Evolutionary conservation across 495 filamentous ascomycete genomes (phyloP), one percentile per base, ranked within the genome.

Genomic region (Penicillium bovifimosum): DNA sequence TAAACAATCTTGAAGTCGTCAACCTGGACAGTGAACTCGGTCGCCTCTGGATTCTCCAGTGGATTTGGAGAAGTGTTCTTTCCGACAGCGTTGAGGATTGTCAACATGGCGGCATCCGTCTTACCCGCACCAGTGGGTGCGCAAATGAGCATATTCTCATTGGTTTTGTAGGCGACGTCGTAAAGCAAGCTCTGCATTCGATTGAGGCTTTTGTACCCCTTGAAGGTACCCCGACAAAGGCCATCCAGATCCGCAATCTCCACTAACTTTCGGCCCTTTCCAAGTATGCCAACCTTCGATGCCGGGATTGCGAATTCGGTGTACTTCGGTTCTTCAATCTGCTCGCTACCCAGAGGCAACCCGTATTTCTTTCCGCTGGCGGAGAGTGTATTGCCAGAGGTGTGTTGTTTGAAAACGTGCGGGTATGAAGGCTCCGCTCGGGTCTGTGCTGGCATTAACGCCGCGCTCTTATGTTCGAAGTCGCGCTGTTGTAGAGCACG

Each of bases 121-220:
- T 99, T 99, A 83, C 93, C 86, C 41, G 93, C 93, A 83, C 93
- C 93, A 54, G 93, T 99, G 1, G 93, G 93, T 10, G 93, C 93
- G 70, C 93, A 99, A 47, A 99, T 93, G 29, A 99, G 79, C 91
- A 99, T 96, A 64, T 99, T 99, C 69, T 97, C 93, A 63, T 80
- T 96, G 6, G 88, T 95, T 62, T 86, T 86, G 70, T 99, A 99
- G 2, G 92, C 93, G 3, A 99, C 90, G 3, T 91, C 90, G 65
- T 95, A 96, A 5, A 96, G 86, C 43, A 99, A 69, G 58, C 91
- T 96, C 71, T 99, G 93, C 93, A 99, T 99, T 18, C 93, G 84
- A 61, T 99, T 99, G 43, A 99, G 75, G 1, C 85, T 67, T 68
- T 91, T 92, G 70, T 99, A 99, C 0, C 90, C 91, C 59, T 86